These are phyloP conservation scores for Santalum album DNA, from an alignment of 164 flowering plant genomes.

Conservation along the genomic window DNA sequence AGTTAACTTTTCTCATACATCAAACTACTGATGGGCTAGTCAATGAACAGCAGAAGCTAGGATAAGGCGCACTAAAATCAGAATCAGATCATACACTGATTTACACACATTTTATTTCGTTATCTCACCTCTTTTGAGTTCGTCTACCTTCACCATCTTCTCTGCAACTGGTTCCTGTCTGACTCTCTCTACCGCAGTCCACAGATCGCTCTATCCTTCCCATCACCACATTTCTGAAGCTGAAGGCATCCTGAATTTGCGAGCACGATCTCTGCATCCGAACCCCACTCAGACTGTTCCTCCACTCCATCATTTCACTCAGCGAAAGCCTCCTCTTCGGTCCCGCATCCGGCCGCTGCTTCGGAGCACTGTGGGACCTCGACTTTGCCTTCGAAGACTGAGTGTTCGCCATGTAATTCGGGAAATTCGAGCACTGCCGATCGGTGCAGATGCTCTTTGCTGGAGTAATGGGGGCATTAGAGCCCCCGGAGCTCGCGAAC, in stretches of 20 bases:
- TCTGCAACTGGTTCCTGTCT: slow-evolving; percentile 7
- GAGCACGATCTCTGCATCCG: slow-evolving; percentile 46
- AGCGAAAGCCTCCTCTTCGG: slow-evolving; percentile 33
- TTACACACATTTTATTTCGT: too few species aligned
- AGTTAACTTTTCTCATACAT: too few species aligned
- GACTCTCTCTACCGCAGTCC: slow-evolving; percentile 16
- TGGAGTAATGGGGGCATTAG: slow-evolving; percentile 24
- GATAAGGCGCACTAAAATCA: too few species aligned
- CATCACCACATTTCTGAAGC: slow-evolving; percentile 50
- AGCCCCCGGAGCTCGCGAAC: slow-evolving; percentile 16
- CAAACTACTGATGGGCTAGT: too few species aligned
- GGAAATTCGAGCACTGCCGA: slow-evolving; percentile 16
- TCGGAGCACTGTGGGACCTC: slow-evolving; percentile 58
- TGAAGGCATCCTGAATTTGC: slow-evolving; percentile 32
- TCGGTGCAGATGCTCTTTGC: slow-evolving; percentile 34
- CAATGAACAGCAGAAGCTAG: too few species aligned
- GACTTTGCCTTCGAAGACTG: slow-evolving; percentile 45
- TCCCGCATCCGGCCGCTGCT: slow-evolving; percentile 38
- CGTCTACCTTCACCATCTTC: slow-evolving; percentile 10
- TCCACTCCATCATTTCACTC: slow-evolving; percentile 43
- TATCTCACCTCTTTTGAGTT: neutral
- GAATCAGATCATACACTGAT: too few species aligned
- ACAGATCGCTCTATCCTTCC: slow-evolving; percentile 33
- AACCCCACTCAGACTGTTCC: slow-evolving; percentile 39
- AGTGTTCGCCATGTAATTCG: slow-evolving; percentile 50